Evolutionary conservation across 768 basidiomycete genomes (phyloP), one percentile per base, ranked within the genome.

Genomic region (Phaeotremella skinneri): DNA sequence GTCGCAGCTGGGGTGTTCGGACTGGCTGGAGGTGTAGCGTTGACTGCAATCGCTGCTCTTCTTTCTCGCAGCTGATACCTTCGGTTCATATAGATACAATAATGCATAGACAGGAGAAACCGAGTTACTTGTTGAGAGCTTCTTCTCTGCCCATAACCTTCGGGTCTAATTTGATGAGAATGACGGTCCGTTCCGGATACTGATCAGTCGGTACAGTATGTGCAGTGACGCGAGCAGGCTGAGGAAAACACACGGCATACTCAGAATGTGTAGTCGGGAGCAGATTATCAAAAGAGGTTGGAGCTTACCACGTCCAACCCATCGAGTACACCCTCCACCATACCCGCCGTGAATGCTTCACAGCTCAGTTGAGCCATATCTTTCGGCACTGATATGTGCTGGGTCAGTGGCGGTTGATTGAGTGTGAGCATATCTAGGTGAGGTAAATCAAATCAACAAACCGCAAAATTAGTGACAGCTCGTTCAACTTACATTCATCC

Each of bases 221-320:
- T 0, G 94, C 92, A 0, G 96, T 98, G 27, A 98, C 96, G 67
- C 94, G 83, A 7, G 94, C 91, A 27, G 96, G 94, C 94, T 98
- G 70, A 20, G 16, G 16, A 48, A 29, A 5, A 37, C 57, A 56
- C 23, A 61, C 3, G 37, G 34, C 23, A 3, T 20, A 39, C 51
- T 60, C 45, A 55, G 63, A 47, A 31, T 17, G 43, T 20, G 27
- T 31, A 49, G 39, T 3, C 21, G 55, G 29, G 43, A 26, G 21
- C 29, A 17, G 20, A 59, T 20, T 23, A 23, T 16, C 31, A 49
- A 49, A 34, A 48, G 39, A 7, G 20, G 30, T 26, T 5, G 55
- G n/a, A 3, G n/a, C 91, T 72, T 73, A 96, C 93, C 68, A 98
- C 91, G 58, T 91, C 90, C 25, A 94, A 81, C 1, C 91, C 92